These are phyloP conservation scores for Amanita pallidorosea DNA, from an alignment of 768 basidiomycete species.

Conservation along the genomic window DNA sequence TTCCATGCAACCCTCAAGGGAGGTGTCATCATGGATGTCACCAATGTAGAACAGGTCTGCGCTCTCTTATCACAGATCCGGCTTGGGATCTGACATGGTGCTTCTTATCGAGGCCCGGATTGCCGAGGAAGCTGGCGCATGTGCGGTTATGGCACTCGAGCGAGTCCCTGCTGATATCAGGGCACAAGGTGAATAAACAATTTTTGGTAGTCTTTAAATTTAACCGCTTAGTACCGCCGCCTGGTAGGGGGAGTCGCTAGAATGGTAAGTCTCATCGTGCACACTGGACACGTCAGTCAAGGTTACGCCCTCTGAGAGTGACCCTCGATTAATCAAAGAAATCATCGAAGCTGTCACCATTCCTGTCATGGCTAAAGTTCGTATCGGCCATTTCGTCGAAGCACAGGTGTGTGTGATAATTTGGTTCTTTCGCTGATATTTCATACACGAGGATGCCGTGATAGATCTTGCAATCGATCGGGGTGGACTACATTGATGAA, in stretches of 20 bases:
- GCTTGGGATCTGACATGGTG: not conserved
- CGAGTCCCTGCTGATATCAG: slow-evolving; percentile 95
- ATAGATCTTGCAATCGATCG: slow-evolving; percentile 87
- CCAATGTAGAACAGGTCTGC: slow-evolving; percentile 54
- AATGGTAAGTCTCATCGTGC: slow-evolving; percentile 54
- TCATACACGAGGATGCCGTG: not conserved
- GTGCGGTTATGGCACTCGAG: slow-evolving; percentile 96
- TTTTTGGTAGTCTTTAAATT: not conserved
- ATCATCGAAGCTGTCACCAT: slow-evolving; percentile 94
- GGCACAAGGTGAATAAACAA: slow-evolving; percentile 36
- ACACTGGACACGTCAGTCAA: not conserved
- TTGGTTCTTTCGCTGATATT: not conserved
- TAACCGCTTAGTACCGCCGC: not conserved
- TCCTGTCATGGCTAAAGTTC: slow-evolving; percentile 93
- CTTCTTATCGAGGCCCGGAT: slow-evolving; percentile 63
- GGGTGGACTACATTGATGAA: slow-evolving; percentile 96
- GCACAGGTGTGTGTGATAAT: slow-evolving; percentile 52
- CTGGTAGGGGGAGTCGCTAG: slow-evolving; percentile 74
- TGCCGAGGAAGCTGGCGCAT: slow-evolving; percentile 95
- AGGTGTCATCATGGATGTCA: slow-evolving; percentile 93
- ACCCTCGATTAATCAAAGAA: slow-evolving; percentile 93
- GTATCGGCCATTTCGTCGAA: slow-evolving; percentile 97
- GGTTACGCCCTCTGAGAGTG: slow-evolving; percentile 56
- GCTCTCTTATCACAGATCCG: not conserved
- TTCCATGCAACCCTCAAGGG: slow-evolving; percentile 32